Evolutionary conservation across 2,329 filamentous ascomycete genomes (phyloP).

Genomic region (Sclerotinia sclerotiorum): DNA sequence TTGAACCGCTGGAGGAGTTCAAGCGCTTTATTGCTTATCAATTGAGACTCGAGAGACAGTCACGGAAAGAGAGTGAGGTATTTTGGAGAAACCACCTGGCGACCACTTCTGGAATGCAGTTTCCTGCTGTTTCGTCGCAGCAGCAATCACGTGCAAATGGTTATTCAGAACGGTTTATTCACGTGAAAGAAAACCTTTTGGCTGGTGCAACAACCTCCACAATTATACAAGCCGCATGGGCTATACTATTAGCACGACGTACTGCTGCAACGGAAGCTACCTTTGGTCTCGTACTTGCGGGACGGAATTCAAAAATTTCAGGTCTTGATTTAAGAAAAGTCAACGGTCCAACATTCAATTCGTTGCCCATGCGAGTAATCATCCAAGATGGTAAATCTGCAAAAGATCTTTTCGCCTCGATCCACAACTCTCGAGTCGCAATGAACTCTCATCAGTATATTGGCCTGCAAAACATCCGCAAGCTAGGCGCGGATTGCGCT

Average conservation of each 20-base stretch:
- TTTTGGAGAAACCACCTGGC: slow-evolving; percentile 51
- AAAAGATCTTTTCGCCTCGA: neutral
- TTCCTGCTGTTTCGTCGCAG: slow-evolving; percentile 41
- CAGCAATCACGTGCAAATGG: neutral
- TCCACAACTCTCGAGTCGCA: slow-evolving; percentile 40
- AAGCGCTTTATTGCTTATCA: slow-evolving; percentile 14
- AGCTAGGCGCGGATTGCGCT: neutral
- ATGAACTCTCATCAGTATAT: slow-evolving; percentile 23
- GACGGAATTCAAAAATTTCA: slow-evolving; percentile 43
- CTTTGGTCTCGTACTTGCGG: slow-evolving; percentile 47
- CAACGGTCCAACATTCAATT: slow-evolving; percentile 45
- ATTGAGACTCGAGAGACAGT: neutral
- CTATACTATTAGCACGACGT: slow-evolving; percentile 44
- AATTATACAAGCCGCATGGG: slow-evolving; percentile 42
- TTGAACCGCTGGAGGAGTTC: neutral
- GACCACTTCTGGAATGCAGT: slow-evolving; percentile 48
- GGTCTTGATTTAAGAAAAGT: slow-evolving; percentile 44
- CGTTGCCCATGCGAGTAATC: slow-evolving; percentile 45
- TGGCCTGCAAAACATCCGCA: slow-evolving; percentile 18
- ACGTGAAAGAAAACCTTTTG: slow-evolving; percentile 4
- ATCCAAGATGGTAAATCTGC: slow-evolving; percentile 30
- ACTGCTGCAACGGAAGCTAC: slow-evolving; percentile 44
- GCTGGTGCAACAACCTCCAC: slow-evolving; percentile 28
- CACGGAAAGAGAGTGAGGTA: slow-evolving; percentile 33
- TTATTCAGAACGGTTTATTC: slow-evolving; percentile 9